Percentiles rank a stretch among this genome's conserved stretches.
Conservation (phyloP, 805 yeast genomes). For the Candida easanensis region DNA sequence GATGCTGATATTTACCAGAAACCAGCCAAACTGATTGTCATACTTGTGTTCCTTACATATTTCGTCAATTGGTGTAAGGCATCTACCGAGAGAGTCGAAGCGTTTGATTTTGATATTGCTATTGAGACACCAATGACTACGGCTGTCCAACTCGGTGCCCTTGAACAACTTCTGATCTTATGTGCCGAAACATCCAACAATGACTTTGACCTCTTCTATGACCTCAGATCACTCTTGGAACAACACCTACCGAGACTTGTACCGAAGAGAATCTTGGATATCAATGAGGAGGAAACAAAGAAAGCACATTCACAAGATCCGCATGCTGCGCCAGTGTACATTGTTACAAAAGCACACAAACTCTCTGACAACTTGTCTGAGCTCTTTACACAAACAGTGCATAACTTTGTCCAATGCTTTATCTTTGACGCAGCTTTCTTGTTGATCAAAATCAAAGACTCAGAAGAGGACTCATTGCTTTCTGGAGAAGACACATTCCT, state of each 20-base stretch:
- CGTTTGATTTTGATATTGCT: slow-evolving; percentile 51
- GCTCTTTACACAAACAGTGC: slow-evolving; percentile 40
- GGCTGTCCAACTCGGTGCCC: slow-evolving; percentile 62
- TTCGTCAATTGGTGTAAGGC: slow-evolving; percentile 69
- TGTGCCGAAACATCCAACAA: slow-evolving; percentile 54
- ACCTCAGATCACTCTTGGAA: slow-evolving; percentile 64
- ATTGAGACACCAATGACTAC: slow-evolving; percentile 58
- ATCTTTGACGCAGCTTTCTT: slow-evolving; percentile 64
- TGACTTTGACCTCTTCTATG: slow-evolving; percentile 52
- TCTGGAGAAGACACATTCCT: slow-evolving; percentile 55
- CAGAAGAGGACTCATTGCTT: slow-evolving; percentile 68
- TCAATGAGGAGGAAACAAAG: slow-evolving; percentile 41
- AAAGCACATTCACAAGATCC: slow-evolving; percentile 29
- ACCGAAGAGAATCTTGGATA: slow-evolving; percentile 52
- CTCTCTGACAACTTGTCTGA: slow-evolving; percentile 26
- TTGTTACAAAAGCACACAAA: slow-evolving; percentile 19
- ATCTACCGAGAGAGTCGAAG: slow-evolving; percentile 37
- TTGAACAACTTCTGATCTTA: slow-evolving; percentile 62
- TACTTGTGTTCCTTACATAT: slow-evolving; percentile 50
- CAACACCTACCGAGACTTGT: slow-evolving; percentile 57
- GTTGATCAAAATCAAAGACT: slow-evolving; percentile 63
- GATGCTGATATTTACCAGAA: slow-evolving; percentile 41
- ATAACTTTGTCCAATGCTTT: slow-evolving; percentile 51
- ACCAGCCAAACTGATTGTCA: slow-evolving; percentile 49
- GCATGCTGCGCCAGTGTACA: slow-evolving; percentile 21